Conservation (phyloP, 148 eudicot species). For the Bassia scoparia region DNA sequence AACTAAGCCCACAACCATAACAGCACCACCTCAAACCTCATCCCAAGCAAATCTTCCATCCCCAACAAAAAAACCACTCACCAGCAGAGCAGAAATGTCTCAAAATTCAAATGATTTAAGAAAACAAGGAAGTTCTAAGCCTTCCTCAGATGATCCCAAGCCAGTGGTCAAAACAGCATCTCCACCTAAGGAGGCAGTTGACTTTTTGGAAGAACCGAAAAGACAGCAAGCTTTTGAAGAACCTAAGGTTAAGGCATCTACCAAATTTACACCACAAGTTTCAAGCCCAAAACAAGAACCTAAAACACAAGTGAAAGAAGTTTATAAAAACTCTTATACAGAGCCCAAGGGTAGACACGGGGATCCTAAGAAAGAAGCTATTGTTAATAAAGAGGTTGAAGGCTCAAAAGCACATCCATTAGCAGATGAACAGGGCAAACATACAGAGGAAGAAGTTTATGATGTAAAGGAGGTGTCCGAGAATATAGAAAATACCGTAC, state of each 20-base stretch:
- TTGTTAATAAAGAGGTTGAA: not conserved
- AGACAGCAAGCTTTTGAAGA: slow-evolving; percentile 20
- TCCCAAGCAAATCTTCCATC: slow-evolving; percentile 21
- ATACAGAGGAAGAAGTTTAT: slow-evolving; percentile 20
- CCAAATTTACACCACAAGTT: not conserved
- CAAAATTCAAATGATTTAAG: slow-evolving; percentile 19
- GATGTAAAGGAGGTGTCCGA: slow-evolving; percentile 23
- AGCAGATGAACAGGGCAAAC: not conserved
- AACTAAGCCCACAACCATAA: slow-evolving; percentile 9
- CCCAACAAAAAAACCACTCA: slow-evolving; percentile 21
- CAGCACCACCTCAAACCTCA: slow-evolving; percentile 18
- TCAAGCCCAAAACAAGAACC: slow-evolving; percentile 15
- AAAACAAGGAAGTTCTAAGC: slow-evolving; percentile 16
- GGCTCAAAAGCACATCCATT: slow-evolving; percentile 15
- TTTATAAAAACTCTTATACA: slow-evolving; percentile 20
- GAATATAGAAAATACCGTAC: slow-evolving; percentile 4
- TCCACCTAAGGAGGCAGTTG: not conserved
- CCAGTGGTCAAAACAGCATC: not conserved
- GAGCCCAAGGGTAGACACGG: slow-evolving; percentile 19
- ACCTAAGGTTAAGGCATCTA: slow-evolving; percentile 3
- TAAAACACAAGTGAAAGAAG: slow-evolving; percentile 12
- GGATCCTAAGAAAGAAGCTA: slow-evolving; percentile 18
- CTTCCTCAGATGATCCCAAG: slow-evolving; percentile 23
- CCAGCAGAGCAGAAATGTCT: slow-evolving; percentile 17
- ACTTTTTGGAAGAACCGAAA: not conserved